These are phyloP conservation scores for Sutorius eximius DNA, from an alignment of 1,284 basidiomycete species.

Conservation along the genomic window DNA sequence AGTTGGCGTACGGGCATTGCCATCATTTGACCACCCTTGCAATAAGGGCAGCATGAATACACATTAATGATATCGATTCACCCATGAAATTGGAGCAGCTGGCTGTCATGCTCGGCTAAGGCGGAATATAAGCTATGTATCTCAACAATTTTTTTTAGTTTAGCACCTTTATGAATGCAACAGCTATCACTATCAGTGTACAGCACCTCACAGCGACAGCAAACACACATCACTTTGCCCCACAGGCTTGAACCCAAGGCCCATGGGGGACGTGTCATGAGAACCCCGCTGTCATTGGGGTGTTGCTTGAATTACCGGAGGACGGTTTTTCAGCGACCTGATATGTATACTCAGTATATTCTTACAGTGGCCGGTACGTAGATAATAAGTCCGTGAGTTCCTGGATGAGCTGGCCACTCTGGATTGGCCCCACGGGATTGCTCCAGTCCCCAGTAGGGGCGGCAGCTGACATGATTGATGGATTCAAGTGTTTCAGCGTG, in stretches of 20 bases:
- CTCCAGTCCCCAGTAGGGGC: background rate
- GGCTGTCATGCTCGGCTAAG: background rate
- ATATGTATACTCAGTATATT: background rate
- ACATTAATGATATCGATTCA: background rate
- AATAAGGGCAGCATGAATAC: background rate
- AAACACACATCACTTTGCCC: background rate
- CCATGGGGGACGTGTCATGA: background rate
- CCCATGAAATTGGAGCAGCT: background rate
- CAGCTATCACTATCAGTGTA: background rate
- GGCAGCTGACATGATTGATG: background rate
- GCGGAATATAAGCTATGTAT: background rate
- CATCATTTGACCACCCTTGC: background rate
- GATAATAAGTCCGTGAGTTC: constrained; percentile 1
- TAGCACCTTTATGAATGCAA: no score
- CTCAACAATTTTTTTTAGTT: no score
- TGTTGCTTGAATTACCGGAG: background rate
- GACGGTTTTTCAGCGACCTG: background rate
- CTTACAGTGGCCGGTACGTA: background rate
- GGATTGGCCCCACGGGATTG: background rate
- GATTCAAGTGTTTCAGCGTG: constrained; percentile 1
- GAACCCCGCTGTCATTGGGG: background rate
- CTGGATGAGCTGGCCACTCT: background rate
- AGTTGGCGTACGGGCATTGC: background rate
- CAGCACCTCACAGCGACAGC: background rate
- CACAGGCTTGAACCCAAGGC: background rate